These are phyloP conservation scores for Nothopassalora personata DNA, from an alignment of 2,329 filamentous ascomycete species.

Conservation along the genomic window DNA sequence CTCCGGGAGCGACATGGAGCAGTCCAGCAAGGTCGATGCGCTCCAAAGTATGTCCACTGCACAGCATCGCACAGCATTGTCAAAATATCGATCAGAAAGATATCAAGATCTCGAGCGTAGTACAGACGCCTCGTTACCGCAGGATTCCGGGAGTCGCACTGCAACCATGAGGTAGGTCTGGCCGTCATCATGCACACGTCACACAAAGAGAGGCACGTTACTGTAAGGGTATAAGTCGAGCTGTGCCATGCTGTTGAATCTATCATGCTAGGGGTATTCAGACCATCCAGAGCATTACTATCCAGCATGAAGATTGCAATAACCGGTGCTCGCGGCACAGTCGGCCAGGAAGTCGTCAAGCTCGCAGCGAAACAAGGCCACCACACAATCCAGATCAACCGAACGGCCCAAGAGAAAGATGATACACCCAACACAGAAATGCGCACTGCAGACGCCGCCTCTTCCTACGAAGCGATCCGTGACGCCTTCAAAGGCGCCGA, in stretches of 20 bases:
- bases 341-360: conserved; percentile 31
- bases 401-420: conserved; percentile 19
- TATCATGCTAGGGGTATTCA: background rate
- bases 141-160: no score
- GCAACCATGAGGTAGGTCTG: background rate
- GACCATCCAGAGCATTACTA: background rate
- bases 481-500: conserved; percentile 35
- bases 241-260: background rate
- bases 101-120: background rate
- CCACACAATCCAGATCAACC: conserved; percentile 34
- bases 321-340: conserved; percentile 36
- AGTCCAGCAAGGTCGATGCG: background rate
- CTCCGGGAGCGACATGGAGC: background rate
- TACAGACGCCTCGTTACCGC: background rate
- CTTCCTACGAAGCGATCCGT: conserved; percentile 31
- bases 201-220: background rate
- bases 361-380: conserved; percentile 31
- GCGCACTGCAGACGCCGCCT: conserved; percentile 32
- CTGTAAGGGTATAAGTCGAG: background rate
- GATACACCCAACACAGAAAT: conserved; percentile 32
- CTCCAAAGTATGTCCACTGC: background rate
- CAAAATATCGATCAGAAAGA: background rate
- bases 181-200: background rate
- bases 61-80: background rate
- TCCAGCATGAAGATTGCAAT: conserved; percentile 37